A percentile compares a stretch with the other conserved stretches of the same genome.
Conservation (phyloP, 2,329 filamentous ascomycete species). For the Diplodia mutila region DNA sequence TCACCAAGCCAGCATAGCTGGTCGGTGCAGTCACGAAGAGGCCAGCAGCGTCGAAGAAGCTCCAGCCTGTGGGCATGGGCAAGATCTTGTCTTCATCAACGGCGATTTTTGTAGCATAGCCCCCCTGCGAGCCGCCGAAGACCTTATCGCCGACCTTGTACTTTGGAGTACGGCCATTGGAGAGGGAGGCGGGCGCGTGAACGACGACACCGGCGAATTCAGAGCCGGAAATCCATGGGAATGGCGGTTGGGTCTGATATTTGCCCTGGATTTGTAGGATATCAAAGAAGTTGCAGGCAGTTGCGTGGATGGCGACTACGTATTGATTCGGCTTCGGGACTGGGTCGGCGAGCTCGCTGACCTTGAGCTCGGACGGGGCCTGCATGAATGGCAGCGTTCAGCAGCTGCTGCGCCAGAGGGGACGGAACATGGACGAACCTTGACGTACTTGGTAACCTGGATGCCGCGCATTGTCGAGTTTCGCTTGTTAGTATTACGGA, state of each 20-base stretch:
- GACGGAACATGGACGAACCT: conserved; percentile 51
- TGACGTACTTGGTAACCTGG: conserved; percentile 73
- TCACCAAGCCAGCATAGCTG: conserved; percentile 80
- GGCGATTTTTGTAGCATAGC: conserved; percentile 77
- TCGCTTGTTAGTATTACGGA: not conserved
- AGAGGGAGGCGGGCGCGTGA: conserved; percentile 60
- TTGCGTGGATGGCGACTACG: conserved; percentile 81
- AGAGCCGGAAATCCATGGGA: conserved; percentile 84
- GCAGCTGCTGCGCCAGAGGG: conserved; percentile 28
- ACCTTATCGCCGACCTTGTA: conserved; percentile 81
- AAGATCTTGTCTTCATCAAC: conserved; percentile 69
- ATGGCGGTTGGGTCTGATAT: conserved; percentile 88
- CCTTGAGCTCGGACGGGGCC: conserved; percentile 78
- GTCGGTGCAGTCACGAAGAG: conserved; percentile 92
- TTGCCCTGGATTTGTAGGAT: conserved; percentile 93
- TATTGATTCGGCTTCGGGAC: conserved; percentile 74
- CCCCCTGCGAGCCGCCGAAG: conserved; percentile 85
- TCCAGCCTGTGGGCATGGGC: conserved; percentile 79
- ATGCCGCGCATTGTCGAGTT: conserved; percentile 70
- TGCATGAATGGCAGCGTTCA: conserved; percentile 41
- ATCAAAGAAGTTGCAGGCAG: conserved; percentile 96
- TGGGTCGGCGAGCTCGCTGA: conserved; percentile 75
- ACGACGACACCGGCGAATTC: conserved; percentile 85
- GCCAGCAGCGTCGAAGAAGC: conserved; percentile 80
- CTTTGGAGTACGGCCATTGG: conserved; percentile 53